Conservation (phyloP, 257 asterid species). For the Cruciata laevipes region DNA sequence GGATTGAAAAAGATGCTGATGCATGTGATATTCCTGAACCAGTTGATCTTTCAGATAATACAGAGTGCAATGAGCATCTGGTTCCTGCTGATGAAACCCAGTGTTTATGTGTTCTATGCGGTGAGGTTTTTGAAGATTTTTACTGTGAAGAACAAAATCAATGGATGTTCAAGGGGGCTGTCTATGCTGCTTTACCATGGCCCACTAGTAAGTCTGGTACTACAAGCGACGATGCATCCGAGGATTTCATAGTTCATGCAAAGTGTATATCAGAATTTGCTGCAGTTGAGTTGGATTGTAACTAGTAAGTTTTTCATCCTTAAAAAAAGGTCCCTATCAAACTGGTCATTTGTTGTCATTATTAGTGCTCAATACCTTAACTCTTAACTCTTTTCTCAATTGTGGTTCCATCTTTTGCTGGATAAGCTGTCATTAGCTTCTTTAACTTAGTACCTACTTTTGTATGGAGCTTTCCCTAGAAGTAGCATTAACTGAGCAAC, state of each 20-base stretch:
- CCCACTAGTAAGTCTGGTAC: constrained; percentile 20
- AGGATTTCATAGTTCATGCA: constrained; percentile 59
- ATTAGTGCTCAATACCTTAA: neutral
- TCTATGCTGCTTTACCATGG: constrained; percentile 37
- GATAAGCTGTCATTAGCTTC: neutral
- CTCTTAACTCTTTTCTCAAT: neutral
- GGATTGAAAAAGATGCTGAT: constrained; percentile 41
- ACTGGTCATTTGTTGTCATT: neutral
- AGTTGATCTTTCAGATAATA: constrained; percentile 24
- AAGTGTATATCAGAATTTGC: constrained; percentile 50
- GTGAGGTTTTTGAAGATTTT: constrained; percentile 73
- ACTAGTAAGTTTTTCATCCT: constrained; percentile 33
- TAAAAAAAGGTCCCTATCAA: neutral
- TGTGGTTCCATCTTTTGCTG: neutral
- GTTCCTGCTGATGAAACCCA: constrained; percentile 87
- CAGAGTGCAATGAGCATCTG: constrained; percentile 39
- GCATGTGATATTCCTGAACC: constrained; percentile 23
- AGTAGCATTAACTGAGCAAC: neutral
- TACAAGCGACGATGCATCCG: constrained; percentile 21
- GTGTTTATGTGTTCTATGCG: constrained; percentile 75
- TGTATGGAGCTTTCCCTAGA: neutral
- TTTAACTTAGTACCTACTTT: neutral
- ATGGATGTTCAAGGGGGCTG: constrained; percentile 89
- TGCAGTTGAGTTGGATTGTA: constrained; percentile 32
- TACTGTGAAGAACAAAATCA: constrained; percentile 46